A percentile compares a stretch with the other conserved stretches of the same genome.
These are phyloP conservation scores for Yamadazyma diddensiae DNA, from an alignment of 1,139 yeast genomes.

Conservation along the genomic window DNA sequence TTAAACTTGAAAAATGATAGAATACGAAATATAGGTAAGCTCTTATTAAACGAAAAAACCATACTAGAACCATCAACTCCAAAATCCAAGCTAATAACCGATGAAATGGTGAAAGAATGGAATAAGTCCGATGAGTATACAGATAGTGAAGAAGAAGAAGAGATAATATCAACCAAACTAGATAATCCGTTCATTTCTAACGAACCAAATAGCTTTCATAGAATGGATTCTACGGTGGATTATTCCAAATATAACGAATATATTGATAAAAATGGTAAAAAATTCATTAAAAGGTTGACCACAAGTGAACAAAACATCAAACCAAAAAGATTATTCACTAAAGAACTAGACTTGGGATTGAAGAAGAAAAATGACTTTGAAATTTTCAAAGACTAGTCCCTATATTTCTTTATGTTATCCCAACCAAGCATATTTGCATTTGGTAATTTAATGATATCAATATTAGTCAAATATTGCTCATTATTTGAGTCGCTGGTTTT, in stretches of 20 bases:
- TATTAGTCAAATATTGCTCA: slow-evolving; percentile 35
- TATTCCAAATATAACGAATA: slow-evolving; percentile 24
- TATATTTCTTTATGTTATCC: slow-evolving; percentile 43
- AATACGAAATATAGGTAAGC: slow-evolving; percentile 6
- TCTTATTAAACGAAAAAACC: slow-evolving; percentile 10
- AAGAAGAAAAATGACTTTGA: slow-evolving; percentile 7
- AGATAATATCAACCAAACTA: background rate
- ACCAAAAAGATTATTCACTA: slow-evolving; percentile 24
- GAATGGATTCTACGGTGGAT: slow-evolving; percentile 15
- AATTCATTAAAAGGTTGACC: slow-evolving; percentile 19
- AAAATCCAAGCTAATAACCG: slow-evolving; percentile 10
- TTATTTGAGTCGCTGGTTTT: slow-evolving; percentile 31
- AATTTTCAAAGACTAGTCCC: slow-evolving; percentile 19
- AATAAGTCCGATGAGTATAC: background rate
- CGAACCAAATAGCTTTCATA: slow-evolving; percentile 6
- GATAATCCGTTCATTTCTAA: slow-evolving; percentile 16
- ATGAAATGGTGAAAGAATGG: slow-evolving; percentile 12
- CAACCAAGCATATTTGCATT: slow-evolving; percentile 46
- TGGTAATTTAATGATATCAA: slow-evolving; percentile 44
- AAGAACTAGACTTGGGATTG: slow-evolving; percentile 2
- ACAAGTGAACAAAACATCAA: slow-evolving; percentile 20
- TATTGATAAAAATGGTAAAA: slow-evolving; percentile 24
- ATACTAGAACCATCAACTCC: slow-evolving; percentile 13
- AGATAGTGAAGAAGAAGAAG: slow-evolving; percentile 10
- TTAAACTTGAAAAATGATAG: slow-evolving; percentile 3